phyloP scores from a whole-genome alignment of 768 basidiomycete species.

The Tricholoma hemisulphureum region DNA sequence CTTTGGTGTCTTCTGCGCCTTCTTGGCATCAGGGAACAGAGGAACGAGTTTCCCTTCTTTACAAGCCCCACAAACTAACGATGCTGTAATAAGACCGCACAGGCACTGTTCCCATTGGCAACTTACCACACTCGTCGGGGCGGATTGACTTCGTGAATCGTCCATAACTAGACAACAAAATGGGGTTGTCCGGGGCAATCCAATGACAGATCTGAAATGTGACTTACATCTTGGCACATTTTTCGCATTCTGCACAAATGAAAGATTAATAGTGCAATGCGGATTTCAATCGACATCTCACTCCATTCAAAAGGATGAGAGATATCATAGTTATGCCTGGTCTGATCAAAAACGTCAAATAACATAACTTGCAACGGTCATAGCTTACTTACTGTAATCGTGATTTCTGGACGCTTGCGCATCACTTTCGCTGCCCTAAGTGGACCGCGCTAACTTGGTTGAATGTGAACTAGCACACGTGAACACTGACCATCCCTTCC shows the following conservation, averaged over 20 bases:
- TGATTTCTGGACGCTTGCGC: constrained; percentile 63
- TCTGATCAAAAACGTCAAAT: constrained; percentile 40
- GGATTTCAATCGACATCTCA: constrained; percentile 33
- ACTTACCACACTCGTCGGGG: constrained; percentile 61
- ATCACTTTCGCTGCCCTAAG: constrained; percentile 72
- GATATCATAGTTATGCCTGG: constrained; percentile 74
- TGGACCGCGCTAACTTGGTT: background rate
- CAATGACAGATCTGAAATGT: background rate
- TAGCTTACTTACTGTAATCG: constrained; percentile 53
- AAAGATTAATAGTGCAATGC: constrained; percentile 5
- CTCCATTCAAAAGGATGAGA: constrained; percentile 72
- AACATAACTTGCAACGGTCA: background rate
- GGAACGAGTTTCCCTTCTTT: constrained; percentile 58
- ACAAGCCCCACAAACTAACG: constrained; percentile 65
- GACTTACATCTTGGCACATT: constrained; percentile 61
- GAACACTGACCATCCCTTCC: constrained; percentile 64
- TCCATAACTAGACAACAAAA: constrained; percentile 52
- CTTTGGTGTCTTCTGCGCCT: constrained; percentile 34
- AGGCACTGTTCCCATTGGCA: background rate
- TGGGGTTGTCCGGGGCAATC: background rate
- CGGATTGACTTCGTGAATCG: constrained; percentile 72
- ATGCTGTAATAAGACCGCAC: background rate
- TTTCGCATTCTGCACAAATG: constrained; percentile 51
- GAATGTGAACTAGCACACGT: background rate
- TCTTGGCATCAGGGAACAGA: constrained; percentile 44